Base-by-base conservation (phyloP, 805 yeast species). In the Debaryomyces maramus region DNA sequence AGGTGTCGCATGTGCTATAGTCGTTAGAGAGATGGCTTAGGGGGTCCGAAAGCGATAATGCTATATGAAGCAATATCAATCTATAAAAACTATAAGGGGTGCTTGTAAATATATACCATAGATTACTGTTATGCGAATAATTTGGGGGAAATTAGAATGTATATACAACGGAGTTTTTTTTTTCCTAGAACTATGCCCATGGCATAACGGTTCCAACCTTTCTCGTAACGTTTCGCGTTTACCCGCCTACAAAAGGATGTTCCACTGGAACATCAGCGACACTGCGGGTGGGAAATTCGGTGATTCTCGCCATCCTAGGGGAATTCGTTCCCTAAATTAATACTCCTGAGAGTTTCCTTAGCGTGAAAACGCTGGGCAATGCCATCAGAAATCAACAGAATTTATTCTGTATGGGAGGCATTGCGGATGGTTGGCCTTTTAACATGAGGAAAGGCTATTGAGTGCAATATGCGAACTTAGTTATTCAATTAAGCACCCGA, bases 281-380 rank as follows among this genome's bases (percentile, higher is more conserved):
- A 53, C 48, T 17, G 58, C 66, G 72, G 73, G 81, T 76, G 81
- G 81, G 81, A 76, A 76, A 76, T 76, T 76, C 81, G 81, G 81
- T 76, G 81, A 69, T 71, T 55, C 77, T 47, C 80, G 46, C 78
- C 76, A 67, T 67, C 75, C 41, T 21, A 48, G 45, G 19, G 45
- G 32, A 26, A n/a, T 17, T 20, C 14, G 34, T 38, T 26, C 28
- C 42, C 19, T 36, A 38, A 32, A 24, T 28, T 39, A 32, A 20
- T 62, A 65, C 80, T 75, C 80, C 57, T 75, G 81, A 76, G 81
- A 75, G 80, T 63, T 45, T 58, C 77, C 73, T 48, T 42, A 63
- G 75, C 77, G 80, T 66, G 78, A 56, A 73, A 67, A 65, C 79
- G 80, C 73, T 55, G 78, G 79, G 78, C 75, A 61, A 59, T 59